These are phyloP conservation scores for Aspergillus ellipticus DNA, from an alignment of 495 filamentous ascomycete species.

Conservation along the genomic window DNA sequence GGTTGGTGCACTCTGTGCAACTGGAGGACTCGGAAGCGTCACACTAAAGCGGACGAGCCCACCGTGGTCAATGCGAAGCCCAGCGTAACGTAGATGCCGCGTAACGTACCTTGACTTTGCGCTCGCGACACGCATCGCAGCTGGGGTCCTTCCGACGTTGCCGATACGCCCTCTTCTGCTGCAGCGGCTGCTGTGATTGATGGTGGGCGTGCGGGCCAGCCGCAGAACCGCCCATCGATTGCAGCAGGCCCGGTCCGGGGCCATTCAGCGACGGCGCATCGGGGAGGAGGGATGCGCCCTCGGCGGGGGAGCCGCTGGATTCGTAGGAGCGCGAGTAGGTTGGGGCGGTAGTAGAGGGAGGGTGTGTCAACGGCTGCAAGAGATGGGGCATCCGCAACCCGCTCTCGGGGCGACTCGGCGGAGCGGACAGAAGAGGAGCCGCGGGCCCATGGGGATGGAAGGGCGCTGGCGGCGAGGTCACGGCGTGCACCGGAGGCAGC, in stretches of 20 bases:
- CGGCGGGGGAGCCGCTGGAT: constrained; percentile 42
- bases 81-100: not conserved
- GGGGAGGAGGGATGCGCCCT: constrained; percentile 27
- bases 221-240: constrained; percentile 43
- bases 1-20: constrained; percentile 93
- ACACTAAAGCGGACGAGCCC: constrained; percentile 48
- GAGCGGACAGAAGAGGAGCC: constrained; percentile 38
- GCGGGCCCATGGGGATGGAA: constrained; percentile 26
- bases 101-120: constrained; percentile 81
- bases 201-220: constrained; percentile 33
- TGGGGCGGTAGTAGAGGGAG: constrained; percentile 24
- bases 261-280: constrained; percentile 36
- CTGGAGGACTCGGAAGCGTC: constrained; percentile 94
- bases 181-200: constrained; percentile 48
- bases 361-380: constrained; percentile 36
- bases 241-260: constrained; percentile 29
- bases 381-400: constrained; percentile 45
- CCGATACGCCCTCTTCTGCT: constrained; percentile 89
- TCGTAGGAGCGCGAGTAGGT: constrained; percentile 42
- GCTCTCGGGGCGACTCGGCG: constrained; percentile 42
- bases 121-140: constrained; percentile 94
- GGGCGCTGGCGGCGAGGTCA: constrained; percentile 32
- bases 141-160: constrained; percentile 95
- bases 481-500: constrained; percentile 38
- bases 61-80: constrained; percentile 5